Percentiles rank a stretch among this genome's conserved stretches.
Evolutionary conservation across 352 stramenopile genomes (phyloP).

Genomic region (Pythium chondricola): DNA sequence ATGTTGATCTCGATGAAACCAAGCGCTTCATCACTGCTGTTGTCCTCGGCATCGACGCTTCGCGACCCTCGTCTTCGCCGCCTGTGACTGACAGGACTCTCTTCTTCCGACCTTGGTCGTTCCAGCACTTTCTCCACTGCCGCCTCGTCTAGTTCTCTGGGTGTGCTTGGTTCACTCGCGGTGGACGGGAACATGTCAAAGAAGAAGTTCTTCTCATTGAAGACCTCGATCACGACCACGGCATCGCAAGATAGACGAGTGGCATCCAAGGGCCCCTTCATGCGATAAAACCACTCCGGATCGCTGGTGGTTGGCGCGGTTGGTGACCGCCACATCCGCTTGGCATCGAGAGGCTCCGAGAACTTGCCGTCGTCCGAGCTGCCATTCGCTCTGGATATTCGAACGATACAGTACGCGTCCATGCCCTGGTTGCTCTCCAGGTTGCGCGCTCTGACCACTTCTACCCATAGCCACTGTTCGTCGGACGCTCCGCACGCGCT

Average conservation of each 20-base stretch:
- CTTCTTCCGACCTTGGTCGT: neutral
- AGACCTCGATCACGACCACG: slow-evolving; percentile 36
- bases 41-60: neutral
- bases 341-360: neutral
- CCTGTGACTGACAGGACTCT: neutral
- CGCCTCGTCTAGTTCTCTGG: neutral
- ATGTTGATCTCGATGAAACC: slow-evolving; percentile 49
- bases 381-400: neutral
- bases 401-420: slow-evolving; percentile 66
- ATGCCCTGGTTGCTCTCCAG: slow-evolving; percentile 51
- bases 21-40: slow-evolving; percentile 34
- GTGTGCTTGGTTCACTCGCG: neutral
- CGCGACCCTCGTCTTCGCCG: neutral
- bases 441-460: slow-evolving; percentile 67
- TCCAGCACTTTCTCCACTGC: neutral
- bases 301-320: slow-evolving; percentile 23
- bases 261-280: slow-evolving; percentile 11
- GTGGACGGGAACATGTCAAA: slow-evolving; percentile 75
- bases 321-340: slow-evolving; percentile 22
- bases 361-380: neutral
- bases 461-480: slow-evolving; percentile 48
- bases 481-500: neutral
- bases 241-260: neutral
- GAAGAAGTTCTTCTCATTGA: slow-evolving; percentile 75
- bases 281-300: slow-evolving; percentile 38